Evolutionary conservation across 164 flowering plant genomes (phyloP).

Genomic region (Tinospora cordifolia): DNA sequence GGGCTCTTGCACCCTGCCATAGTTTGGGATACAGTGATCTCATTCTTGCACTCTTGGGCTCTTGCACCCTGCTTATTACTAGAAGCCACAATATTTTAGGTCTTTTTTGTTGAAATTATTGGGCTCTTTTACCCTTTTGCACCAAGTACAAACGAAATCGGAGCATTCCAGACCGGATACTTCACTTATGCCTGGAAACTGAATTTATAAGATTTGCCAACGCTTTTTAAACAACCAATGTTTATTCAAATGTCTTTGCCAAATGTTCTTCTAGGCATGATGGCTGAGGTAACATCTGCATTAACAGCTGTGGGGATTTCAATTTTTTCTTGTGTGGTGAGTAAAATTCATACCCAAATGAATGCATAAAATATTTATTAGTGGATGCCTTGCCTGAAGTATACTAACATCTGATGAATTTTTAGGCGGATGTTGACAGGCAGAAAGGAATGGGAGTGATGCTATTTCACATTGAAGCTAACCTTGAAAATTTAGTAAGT

Average conservation of each 20-base stretch:
- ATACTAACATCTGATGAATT: background rate
- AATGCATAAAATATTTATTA: background rate
- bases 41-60: background rate
- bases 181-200: background rate
- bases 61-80: background rate
- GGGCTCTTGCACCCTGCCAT: no score
- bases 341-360: constrained; percentile 18
- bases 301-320: constrained; percentile 56
- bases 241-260: background rate
- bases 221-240: background rate
- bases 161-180: background rate
- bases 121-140: background rate
- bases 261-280: constrained; percentile 52
- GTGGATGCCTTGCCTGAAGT: background rate
- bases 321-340: constrained; percentile 87
- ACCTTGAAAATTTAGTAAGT: constrained; percentile 62
- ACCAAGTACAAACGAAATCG: background rate
- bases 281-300: constrained; percentile 75
- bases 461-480: constrained; percentile 82
- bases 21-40: background rate
- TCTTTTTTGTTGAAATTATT: no score
- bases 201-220: background rate
- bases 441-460: constrained; percentile 73
- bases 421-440: constrained; percentile 78
- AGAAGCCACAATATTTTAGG: background rate